Evolutionary conservation across 1,284 basidiomycete species (phyloP).

Genomic region (Mycosarcoma mackinlayi): DNA sequence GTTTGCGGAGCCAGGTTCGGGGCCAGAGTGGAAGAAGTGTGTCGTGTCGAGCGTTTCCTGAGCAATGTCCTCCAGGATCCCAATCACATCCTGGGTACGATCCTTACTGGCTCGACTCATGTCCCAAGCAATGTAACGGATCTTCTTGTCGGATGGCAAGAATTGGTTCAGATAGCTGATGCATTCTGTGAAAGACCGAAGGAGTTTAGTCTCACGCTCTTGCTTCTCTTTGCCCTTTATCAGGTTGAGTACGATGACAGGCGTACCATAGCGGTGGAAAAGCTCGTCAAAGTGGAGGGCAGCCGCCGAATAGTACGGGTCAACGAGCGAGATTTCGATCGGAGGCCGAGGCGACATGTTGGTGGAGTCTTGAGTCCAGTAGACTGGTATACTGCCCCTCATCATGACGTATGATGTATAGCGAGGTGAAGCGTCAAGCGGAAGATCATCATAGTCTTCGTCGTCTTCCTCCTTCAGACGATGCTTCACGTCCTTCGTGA

Average conservation of each 20-base stretch:
- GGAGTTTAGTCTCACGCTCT: constrained; percentile 91
- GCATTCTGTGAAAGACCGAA: constrained; percentile 92
- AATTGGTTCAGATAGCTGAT: constrained; percentile 95
- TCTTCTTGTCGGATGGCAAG: constrained; percentile 80
- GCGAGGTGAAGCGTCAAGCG: constrained; percentile 72
- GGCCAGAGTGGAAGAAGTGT: constrained; percentile 85
- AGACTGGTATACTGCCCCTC: constrained; percentile 92
- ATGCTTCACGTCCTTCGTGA: not conserved
- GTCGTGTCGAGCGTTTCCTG: constrained; percentile 92
- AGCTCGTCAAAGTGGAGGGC: constrained; percentile 93
- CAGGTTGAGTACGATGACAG: constrained; percentile 92
- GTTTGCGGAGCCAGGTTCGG: constrained; percentile 54
- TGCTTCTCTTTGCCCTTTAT: constrained; percentile 76
- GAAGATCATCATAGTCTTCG: constrained; percentile 29
- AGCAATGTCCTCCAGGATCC: constrained; percentile 92
- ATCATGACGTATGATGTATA: constrained; percentile 98
- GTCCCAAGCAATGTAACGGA: constrained; percentile 94
- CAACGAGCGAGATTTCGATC: constrained; percentile 88
- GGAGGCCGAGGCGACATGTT: constrained; percentile 91
- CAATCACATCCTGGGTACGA: constrained; percentile 94
- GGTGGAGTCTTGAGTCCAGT: constrained; percentile 93
- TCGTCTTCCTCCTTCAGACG: constrained; percentile 7
- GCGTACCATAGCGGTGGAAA: constrained; percentile 87
- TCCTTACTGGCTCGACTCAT: constrained; percentile 75
- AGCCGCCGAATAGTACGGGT: constrained; percentile 94